Evolutionary conservation across 495 filamentous ascomycete species (phyloP).

Genomic region (Massariosphaeria phaeospora): DNA sequence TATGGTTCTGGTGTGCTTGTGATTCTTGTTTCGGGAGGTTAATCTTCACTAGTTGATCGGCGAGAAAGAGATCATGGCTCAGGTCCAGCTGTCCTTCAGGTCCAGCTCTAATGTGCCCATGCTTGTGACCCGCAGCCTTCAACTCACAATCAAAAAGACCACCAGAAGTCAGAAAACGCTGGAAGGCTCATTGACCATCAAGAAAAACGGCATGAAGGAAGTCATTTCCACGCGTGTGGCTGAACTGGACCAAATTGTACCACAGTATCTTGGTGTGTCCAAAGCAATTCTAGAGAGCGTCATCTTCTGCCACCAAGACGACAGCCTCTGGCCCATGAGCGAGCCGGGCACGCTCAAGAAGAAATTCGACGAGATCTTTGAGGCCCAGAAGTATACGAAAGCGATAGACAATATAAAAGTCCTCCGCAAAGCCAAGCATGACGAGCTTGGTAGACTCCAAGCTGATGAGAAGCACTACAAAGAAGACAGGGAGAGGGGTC

Average conservation of each 20-base stretch:
- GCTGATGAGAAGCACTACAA: slow-evolving; percentile 71
- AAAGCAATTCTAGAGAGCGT: slow-evolving; percentile 85
- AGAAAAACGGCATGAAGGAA: slow-evolving; percentile 74
- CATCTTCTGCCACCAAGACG: slow-evolving; percentile 98
- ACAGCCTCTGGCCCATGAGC: slow-evolving; percentile 97
- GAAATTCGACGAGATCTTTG: slow-evolving; percentile 95
- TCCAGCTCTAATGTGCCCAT: slow-evolving; percentile 68
- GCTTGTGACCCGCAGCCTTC: slow-evolving; percentile 74
- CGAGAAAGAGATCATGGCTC: slow-evolving; percentile 85
- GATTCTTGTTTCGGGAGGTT: neutral
- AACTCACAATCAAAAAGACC: slow-evolving; percentile 80
- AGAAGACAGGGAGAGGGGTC: slow-evolving; percentile 79
- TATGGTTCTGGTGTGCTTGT: slow-evolving; percentile 34
- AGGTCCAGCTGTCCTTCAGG: slow-evolving; percentile 85
- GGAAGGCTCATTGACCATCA: slow-evolving; percentile 67
- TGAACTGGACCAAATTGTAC: slow-evolving; percentile 77
- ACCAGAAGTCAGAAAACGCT: slow-evolving; percentile 68
- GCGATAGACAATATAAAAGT: slow-evolving; percentile 90
- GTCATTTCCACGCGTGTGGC: slow-evolving; percentile 71
- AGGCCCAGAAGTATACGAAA: slow-evolving; percentile 93
- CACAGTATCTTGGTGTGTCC: slow-evolving; percentile 84
- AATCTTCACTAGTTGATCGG: slow-evolving; percentile 56
- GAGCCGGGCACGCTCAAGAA: slow-evolving; percentile 81
- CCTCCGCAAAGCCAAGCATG: slow-evolving; percentile 74
- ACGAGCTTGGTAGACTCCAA: slow-evolving; percentile 64